Base-by-base conservation (phyloP, 2,329 filamentous ascomycete genomes). In the Sclerotinia sclerotiorum region DNA sequence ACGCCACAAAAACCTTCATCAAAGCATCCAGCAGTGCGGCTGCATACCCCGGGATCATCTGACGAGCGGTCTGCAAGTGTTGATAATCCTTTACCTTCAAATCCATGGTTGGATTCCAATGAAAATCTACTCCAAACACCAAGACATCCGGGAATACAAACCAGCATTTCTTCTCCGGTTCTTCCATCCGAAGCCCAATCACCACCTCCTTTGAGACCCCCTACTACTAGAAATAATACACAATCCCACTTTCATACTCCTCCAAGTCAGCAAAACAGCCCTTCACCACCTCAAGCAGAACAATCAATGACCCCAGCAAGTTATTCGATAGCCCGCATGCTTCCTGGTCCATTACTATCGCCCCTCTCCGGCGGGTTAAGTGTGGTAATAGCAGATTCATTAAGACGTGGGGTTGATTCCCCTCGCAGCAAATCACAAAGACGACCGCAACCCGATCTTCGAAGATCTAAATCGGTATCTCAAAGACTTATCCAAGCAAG, bases 311-410 rank as follows among this genome's bases (percentile, higher is more conserved):
- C 79, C 19, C 78, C 79, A 11, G 79, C 77, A 29, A 81, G 83
- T 58, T 81, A 82, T 71, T 84, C 83, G 0, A 80, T 86, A 24
- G 81, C 81, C 3, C 74, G 79, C 29, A 84, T 90, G 49, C 81
- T 86, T 5, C 84, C 84, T 5, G 85, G 85, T 0, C 84, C 86
- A 7, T 78, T 90, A 5, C 82, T 88, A 1, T 84, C 84, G 42
- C 87, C 88, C 0, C 80, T 90, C 1, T 87, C 84, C 2, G 84
- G 83, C 1, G 84, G 84, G 0, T 80, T 91, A 21, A 86, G 82
- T 74, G 88, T 85, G 1, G 84, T 90, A 60, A 86, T 90, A 7
- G 88, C 87, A 11, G 88, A 90, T 71, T 84, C 87, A 29, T 80
- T 90, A 35, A 83, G 87, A n/a, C 83, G 85, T 21, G 84, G 85